Evolutionary conservation across 345 rosid genomes (phyloP), one percentile per base, ranked within the genome.

Genomic region (Cochlearia excelsa): DNA sequence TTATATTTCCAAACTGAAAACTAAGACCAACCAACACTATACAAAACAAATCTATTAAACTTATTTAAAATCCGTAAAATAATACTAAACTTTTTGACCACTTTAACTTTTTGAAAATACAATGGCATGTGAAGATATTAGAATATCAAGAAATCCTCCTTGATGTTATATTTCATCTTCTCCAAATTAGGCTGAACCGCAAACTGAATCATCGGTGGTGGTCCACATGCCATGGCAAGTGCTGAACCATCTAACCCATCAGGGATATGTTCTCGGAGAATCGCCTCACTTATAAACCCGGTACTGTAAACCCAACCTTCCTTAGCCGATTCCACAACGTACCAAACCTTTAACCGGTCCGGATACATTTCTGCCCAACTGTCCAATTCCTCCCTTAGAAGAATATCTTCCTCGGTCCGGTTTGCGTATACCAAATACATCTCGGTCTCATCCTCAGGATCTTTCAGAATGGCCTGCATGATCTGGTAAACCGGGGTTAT

Each of bases 171-270:
- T 1, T 79, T 75, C 95, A 88, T 75, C 79, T 88, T 93, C 80
- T 88, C 97, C 76, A 93, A 67, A 78, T 82, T 86, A 0, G 99
- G 97, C 62, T 85, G 93, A 64, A 89, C 84, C 0, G 94, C 89
- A 38, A 82, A 93, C 60, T 93, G 93, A 59, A 92, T 88, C 99
- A 93, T 88, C 0, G 94, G 89, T 0, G 99, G 99, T 2, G 99
- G 97, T 7, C 99, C 99, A 47, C 97, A 93, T 0, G 89, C 83
- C 75, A 93, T 65, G 0, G 95, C 99, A 29, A 88, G 71, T 1
- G 71, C 4, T 4, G 79, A 60, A 2, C 84, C 94, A 1, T 68
- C 69, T 6, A 78, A 73, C 26, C 95, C 95, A 9, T 67, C 75
- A 0, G 97, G 95, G 1, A 85, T 28, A 51, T 83, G 97, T 28